A percentile compares a stretch with the other conserved stretches of the same genome.
Conservation (phyloP, 1,284 basidiomycete species). For the Irpex sp. region DNA sequence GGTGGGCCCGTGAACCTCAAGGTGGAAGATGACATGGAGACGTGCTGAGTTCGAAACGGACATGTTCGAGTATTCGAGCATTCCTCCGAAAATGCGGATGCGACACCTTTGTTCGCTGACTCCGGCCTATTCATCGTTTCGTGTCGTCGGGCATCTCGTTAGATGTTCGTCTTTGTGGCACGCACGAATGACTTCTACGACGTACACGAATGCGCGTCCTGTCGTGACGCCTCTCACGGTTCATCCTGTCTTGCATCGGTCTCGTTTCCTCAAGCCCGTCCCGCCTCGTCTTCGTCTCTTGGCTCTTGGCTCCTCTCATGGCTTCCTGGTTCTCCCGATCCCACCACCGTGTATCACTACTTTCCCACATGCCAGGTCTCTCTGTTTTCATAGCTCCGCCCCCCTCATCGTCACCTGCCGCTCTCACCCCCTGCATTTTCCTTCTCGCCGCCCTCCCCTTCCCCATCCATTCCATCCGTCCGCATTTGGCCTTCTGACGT, state of each 20-base stretch:
- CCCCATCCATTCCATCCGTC: background rate
- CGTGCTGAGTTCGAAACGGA: slow-evolving; percentile 16
- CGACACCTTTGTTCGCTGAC: background rate
- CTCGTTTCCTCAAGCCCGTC: background rate
- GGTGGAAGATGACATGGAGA: slow-evolving; percentile 28
- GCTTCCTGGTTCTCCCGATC: background rate
- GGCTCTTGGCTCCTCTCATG: background rate
- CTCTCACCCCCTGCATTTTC: background rate
- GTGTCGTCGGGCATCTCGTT: background rate
- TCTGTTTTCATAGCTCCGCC: background rate
- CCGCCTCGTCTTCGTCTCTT: background rate
- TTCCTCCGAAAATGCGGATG: slow-evolving; percentile 6
- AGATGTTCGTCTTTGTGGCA: background rate
- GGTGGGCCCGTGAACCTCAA: slow-evolving; percentile 25
- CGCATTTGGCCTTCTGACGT: background rate
- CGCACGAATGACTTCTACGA: background rate
- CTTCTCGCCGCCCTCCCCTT: background rate
- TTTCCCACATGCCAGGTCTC: background rate
- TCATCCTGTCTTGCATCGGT: background rate
- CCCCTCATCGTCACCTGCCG: background rate
- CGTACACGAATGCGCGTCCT: background rate
- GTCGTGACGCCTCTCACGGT: background rate
- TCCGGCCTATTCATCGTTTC: slow-evolving; percentile 1
- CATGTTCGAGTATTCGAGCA: background rate
- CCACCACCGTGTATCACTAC: background rate